These are phyloP conservation scores for Coemansia sp. DNA, from an alignment of 192 early-diverging fungal species.

Conservation along the genomic window DNA sequence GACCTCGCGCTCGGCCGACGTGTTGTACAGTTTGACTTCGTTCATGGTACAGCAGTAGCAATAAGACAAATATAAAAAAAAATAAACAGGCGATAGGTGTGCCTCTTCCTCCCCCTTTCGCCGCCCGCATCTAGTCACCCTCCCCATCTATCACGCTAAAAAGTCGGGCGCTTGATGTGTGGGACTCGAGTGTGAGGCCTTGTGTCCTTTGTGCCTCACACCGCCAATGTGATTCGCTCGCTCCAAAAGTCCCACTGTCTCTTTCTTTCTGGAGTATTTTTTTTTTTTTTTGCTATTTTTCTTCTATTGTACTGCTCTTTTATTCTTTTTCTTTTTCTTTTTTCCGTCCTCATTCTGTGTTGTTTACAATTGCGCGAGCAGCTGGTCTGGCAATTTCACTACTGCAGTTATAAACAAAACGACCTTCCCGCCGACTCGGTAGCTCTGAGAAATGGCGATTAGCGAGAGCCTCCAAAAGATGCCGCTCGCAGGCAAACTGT, in stretches of 20 bases:
- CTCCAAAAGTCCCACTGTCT: neutral
- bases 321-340: neutral
- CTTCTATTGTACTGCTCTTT: neutral
- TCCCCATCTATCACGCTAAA: neutral
- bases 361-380: slow-evolving; percentile 5
- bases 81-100: no score
- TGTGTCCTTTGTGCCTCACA: neutral
- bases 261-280: no score
- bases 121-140: neutral
- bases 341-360: no score
- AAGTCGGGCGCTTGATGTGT: neutral
- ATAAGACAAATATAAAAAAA: neutral
- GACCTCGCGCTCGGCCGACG: slow-evolving; percentile 83
- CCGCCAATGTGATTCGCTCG: no score
- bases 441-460: slow-evolving; percentile 38
- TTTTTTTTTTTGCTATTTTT: slow-evolving; percentile 6
- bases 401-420: no score
- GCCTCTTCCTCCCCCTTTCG: no score
- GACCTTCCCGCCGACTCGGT: no score
- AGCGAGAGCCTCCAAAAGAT: slow-evolving; percentile 56
- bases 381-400: slow-evolving; percentile 1
- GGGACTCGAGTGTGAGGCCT: neutral
- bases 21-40: slow-evolving; percentile 81
- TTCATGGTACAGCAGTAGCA: slow-evolving; percentile 26
- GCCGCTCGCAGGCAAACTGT: slow-evolving; percentile 42